These are phyloP conservation scores for Rhododendron vialii DNA, from an alignment of 148 eudicot genomes.

Conservation along the genomic window DNA sequence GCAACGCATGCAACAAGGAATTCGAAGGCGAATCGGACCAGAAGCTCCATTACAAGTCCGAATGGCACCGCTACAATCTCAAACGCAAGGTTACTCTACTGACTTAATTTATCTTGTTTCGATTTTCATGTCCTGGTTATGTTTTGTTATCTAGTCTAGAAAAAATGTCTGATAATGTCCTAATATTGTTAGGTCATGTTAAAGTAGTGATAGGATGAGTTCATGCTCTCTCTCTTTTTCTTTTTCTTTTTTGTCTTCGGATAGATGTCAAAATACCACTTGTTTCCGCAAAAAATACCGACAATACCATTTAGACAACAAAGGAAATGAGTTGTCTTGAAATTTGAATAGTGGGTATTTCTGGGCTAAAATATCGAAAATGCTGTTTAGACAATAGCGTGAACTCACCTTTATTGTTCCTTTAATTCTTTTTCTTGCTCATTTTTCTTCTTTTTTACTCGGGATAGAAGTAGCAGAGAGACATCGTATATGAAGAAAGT, in stretches of 20 bases:
- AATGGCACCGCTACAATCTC: slow-evolving; percentile 99
- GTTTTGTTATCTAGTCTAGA: background rate
- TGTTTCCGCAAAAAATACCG: too few species aligned
- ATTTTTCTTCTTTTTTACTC: background rate
- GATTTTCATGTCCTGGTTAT: background rate
- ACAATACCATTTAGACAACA: too few species aligned
- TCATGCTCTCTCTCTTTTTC: too few species aligned
- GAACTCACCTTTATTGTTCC: background rate
- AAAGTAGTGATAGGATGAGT: too few species aligned
- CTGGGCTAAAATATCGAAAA: too few species aligned
- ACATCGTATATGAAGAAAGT: background rate
- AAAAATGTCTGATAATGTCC: background rate
- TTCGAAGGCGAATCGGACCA: slow-evolving; percentile 64
- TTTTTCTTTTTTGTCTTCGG: too few species aligned
- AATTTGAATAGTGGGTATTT: too few species aligned
- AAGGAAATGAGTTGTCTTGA: too few species aligned
- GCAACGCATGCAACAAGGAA: slow-evolving; percentile 91
- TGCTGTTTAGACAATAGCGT: too few species aligned
- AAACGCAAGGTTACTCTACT: slow-evolving; percentile 75
- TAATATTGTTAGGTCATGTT: background rate
- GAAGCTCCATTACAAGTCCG: slow-evolving; percentile 92
- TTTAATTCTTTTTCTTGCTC: background rate
- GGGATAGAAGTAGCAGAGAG: background rate
- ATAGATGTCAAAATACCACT: too few species aligned
- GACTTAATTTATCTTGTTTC: background rate